phyloP scores from a whole-genome alignment of 1,284 basidiomycete genomes.

The Melampsora abietis-canadensis region DNA sequence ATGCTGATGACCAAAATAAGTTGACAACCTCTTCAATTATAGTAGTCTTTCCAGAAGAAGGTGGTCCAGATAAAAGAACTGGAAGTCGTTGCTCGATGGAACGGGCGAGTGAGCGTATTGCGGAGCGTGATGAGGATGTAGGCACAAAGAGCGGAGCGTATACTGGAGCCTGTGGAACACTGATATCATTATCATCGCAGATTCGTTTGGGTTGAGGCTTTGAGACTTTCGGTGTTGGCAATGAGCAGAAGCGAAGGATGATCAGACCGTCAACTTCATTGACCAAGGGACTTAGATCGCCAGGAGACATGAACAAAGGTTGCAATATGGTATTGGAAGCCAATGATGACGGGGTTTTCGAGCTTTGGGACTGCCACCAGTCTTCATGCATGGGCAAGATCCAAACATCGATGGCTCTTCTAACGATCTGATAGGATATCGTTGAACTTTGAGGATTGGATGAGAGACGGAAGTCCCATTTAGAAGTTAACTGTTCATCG shows the following conservation, averaged over 20 bases:
- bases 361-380: neutral
- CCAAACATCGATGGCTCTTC: constrained; percentile 35
- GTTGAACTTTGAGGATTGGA: neutral
- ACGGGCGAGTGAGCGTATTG: constrained; percentile 21
- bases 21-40: constrained; percentile 73
- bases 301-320: constrained; percentile 11
- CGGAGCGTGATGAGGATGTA: constrained; percentile 29
- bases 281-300: constrained; percentile 23
- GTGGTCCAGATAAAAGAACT: constrained; percentile 76
- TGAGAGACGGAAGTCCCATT: constrained; percentile 21
- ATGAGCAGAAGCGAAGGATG: constrained; percentile 18
- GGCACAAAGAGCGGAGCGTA: constrained; percentile 14
- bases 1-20: constrained; percentile 59
- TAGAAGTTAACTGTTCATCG: constrained; percentile 35
- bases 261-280: constrained; percentile 17
- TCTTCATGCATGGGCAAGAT: constrained; percentile 35
- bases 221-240: neutral
- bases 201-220: neutral
- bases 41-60: constrained; percentile 85
- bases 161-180: too few species aligned
- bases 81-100: constrained; percentile 58
- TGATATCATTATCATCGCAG: too few species aligned
- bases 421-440: constrained; percentile 27
- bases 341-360: neutral
- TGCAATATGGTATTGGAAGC: neutral